Evolutionary conservation across 2,329 filamentous ascomycete species (phyloP).

Genomic region (Lecanicillium sp.): DNA sequence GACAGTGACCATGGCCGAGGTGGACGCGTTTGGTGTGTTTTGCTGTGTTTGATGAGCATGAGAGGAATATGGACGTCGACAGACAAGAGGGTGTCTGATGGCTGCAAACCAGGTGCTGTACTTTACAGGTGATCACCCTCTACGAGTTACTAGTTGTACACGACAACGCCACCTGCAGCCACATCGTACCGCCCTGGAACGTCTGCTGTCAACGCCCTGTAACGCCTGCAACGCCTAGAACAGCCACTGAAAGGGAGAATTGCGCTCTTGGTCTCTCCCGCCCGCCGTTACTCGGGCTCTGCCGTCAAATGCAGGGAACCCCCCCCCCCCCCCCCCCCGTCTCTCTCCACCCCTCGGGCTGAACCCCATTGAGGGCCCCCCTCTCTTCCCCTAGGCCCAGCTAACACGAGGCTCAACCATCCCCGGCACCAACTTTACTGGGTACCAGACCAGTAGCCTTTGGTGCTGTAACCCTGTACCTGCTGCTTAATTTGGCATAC

Average conservation of each 20-base stretch:
- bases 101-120: neutral
- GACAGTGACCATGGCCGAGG: no score
- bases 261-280: neutral
- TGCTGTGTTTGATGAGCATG: no score
- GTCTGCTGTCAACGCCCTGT: no score
- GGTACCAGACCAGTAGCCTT: neutral
- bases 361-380: no score
- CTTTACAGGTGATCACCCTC: no score
- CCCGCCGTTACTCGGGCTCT: conserved; percentile 9
- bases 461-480: neutral
- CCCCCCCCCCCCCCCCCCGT: neutral
- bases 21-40: no score
- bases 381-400: neutral
- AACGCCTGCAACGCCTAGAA: no score
- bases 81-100: neutral
- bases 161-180: no score
- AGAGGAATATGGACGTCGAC: no score
- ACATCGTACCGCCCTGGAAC: no score
- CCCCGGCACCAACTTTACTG: neutral
- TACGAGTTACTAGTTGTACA: no score
- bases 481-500: conserved; percentile 10
- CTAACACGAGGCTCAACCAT: conserved; percentile 11
- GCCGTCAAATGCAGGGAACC: neutral
- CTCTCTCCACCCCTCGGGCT: neutral
- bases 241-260: neutral